Percentiles rank a stretch among this genome's conserved stretches.
These are phyloP conservation scores for Pseudopithomyces maydicus DNA, from an alignment of 2,329 filamentous ascomycete species.

Conservation along the genomic window DNA sequence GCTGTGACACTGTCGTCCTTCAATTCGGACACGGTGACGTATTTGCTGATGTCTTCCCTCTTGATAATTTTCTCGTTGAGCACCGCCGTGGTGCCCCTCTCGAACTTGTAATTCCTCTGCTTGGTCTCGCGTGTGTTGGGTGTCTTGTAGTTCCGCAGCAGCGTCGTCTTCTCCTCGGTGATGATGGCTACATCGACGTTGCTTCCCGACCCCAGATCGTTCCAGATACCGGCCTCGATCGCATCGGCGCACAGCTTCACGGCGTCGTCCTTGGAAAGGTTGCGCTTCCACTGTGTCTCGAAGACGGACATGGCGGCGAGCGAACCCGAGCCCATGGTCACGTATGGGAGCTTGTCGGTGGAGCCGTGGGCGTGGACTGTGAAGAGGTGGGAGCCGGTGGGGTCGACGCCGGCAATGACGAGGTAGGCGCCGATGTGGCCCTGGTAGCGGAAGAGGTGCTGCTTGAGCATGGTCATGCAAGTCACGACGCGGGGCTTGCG, in stretches of 20 bases:
- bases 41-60: constrained; percentile 92
- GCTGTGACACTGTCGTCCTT: constrained; percentile 67
- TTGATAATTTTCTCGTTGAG: constrained; percentile 96
- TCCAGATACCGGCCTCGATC: constrained; percentile 97
- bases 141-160: constrained; percentile 90
- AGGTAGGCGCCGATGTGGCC: constrained; percentile 98
- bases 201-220: constrained; percentile 94
- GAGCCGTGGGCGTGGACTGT: constrained; percentile 98
- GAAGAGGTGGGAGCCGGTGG: constrained; percentile 92
- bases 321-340: constrained; percentile 97
- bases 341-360: constrained; percentile 98
- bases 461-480: constrained; percentile 99
- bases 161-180: constrained; percentile 89
- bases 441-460: constrained; percentile 98
- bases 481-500: constrained; percentile 97
- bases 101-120: constrained; percentile 90
- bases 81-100: constrained; percentile 89
- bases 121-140: constrained; percentile 92
- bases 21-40: constrained; percentile 88
- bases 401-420: constrained; percentile 94
- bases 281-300: constrained; percentile 90
- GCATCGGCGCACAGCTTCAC: constrained; percentile 82
- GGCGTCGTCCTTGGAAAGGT: constrained; percentile 78
- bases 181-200: constrained; percentile 98
- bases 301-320: constrained; percentile 98